These are phyloP conservation scores for Sporothrix humicola DNA, from an alignment of 2,329 filamentous ascomycete genomes.

Conservation along the genomic window DNA sequence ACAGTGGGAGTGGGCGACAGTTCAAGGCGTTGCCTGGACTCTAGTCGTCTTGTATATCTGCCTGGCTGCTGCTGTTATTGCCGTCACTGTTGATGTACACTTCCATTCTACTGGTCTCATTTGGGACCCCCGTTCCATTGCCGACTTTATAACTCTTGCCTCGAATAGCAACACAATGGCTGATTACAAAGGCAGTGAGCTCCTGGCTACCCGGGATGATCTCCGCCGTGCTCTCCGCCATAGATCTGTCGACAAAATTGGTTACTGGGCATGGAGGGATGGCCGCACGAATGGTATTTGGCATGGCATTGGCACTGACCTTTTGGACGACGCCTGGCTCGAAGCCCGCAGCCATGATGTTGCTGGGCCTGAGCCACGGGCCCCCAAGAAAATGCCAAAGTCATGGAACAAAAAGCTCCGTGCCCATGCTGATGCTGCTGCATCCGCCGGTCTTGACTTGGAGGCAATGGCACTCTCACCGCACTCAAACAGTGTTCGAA, in stretches of 20 bases:
- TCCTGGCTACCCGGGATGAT: constrained; percentile 57
- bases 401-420: constrained; percentile 28
- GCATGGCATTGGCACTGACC: constrained; percentile 69
- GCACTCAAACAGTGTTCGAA: constrained; percentile 59
- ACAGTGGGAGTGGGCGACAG: constrained; percentile 78
- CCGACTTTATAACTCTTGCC: constrained; percentile 78
- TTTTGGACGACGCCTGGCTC: constrained; percentile 34
- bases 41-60: constrained; percentile 75
- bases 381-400: background rate
- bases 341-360: constrained; percentile 20
- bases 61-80: constrained; percentile 61
- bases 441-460: constrained; percentile 39
- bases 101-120: constrained; percentile 73
- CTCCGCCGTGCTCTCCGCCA: constrained; percentile 60
- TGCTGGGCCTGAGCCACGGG: constrained; percentile 30
- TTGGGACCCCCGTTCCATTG: constrained; percentile 84
- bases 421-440: constrained; percentile 33
- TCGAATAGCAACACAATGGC: constrained; percentile 78
- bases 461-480: constrained; percentile 50
- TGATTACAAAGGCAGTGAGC: constrained; percentile 74
- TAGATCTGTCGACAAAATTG: constrained; percentile 72
- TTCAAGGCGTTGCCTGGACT: constrained; percentile 79
- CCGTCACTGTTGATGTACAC: constrained; percentile 69
- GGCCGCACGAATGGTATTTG: constrained; percentile 69
- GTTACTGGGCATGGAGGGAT: constrained; percentile 80